Evolutionary conservation across 2,329 filamentous ascomycete genomes (phyloP), one percentile per base, ranked within the genome.

Genomic region (Calonectria henricotiae): DNA sequence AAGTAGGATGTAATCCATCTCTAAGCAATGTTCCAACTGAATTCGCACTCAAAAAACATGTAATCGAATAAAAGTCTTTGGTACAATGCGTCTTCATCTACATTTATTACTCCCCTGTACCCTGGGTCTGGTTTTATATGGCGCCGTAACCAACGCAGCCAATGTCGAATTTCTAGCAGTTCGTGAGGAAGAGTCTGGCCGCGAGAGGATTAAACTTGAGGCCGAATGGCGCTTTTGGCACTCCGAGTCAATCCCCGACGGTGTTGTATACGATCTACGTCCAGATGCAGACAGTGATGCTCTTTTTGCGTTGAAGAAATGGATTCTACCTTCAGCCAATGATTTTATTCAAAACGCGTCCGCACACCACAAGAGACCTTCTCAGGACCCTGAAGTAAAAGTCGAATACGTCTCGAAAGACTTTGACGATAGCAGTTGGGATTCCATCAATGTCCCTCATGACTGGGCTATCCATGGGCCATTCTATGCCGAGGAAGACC

Each of bases 401-500:
- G 23, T 37, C 25, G 25, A 58, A 58, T 58, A 58, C n/a, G 51
- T 27, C 20, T 13, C 51, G 1, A 58, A 58, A n/a, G 51, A 58
- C 7, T 58, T 58, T 2, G 13, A 58, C 23, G 51, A 58, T 3
- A n/a, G 37, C 39, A 32, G 25, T 17, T 58, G 51, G 51, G 20
- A 23, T 15, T 20, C 17, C 8, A 17, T 58, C 51, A 58, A 58
- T 5, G 20, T 58, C 7, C 51, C 51, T 6, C 51, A 58, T 5
- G 51, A 58, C 23, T 58, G 51, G 51, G 51, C 51, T 17, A 58
- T 58, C 17, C 51, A 58, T 5, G 51, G 51, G 5, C 51, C 51
- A 25, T 58, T 58, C 37, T 58, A 58, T 39, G 37, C 51, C 3
- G 51, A 58, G 17, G 51, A 15, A 8, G 13, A 58, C 9, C 51